A percentile compares a stretch with the other conserved stretches of the same genome.
phyloP scores from a whole-genome alignment of 2,329 filamentous ascomycete genomes.

The Hypomyces perniciosus region DNA sequence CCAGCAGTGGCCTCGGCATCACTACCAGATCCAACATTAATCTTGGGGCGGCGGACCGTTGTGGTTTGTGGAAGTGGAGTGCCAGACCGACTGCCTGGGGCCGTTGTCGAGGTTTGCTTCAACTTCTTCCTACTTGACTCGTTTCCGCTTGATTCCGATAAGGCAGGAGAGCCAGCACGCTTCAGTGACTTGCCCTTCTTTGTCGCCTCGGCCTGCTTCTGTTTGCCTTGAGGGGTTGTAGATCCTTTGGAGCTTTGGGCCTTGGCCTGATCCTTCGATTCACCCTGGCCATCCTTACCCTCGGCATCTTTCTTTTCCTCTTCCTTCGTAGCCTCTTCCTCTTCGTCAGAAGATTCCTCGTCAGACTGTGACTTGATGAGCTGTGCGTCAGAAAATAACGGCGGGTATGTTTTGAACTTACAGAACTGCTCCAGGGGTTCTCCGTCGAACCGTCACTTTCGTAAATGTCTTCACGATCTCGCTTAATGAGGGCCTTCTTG shows the following conservation, averaged over 20 bases:
- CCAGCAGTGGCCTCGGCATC: conserved; percentile 68
- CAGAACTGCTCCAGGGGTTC: conserved; percentile 36
- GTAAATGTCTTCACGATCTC: conserved; percentile 83
- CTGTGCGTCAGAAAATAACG: neutral
- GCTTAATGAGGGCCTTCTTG: conserved; percentile 74
- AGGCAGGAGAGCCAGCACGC: conserved; percentile 76
- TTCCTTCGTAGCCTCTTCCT: conserved; percentile 31
- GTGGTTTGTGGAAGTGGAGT: conserved; percentile 45
- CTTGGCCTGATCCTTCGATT: conserved; percentile 50
- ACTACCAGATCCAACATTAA: conserved; percentile 56
- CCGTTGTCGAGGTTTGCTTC: conserved; percentile 53
- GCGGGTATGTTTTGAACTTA: conserved; percentile 16
- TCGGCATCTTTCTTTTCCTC: conserved; percentile 48
- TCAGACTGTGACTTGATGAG: conserved; percentile 37
- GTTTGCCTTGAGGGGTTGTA: conserved; percentile 48
- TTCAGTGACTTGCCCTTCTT: conserved; percentile 65
- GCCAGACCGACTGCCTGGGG: conserved; percentile 47
- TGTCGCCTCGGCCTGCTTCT: conserved; percentile 28
- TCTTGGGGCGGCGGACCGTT: conserved; percentile 36
- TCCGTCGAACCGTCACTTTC: conserved; percentile 58
- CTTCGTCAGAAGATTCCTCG: conserved; percentile 35
- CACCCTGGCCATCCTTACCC: conserved; percentile 49
- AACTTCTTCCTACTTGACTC: conserved; percentile 78
- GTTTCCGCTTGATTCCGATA: conserved; percentile 87
- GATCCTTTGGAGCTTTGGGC: conserved; percentile 59